Conservation (phyloP, 805 yeast genomes). For the Candida wancherniae region DNA sequence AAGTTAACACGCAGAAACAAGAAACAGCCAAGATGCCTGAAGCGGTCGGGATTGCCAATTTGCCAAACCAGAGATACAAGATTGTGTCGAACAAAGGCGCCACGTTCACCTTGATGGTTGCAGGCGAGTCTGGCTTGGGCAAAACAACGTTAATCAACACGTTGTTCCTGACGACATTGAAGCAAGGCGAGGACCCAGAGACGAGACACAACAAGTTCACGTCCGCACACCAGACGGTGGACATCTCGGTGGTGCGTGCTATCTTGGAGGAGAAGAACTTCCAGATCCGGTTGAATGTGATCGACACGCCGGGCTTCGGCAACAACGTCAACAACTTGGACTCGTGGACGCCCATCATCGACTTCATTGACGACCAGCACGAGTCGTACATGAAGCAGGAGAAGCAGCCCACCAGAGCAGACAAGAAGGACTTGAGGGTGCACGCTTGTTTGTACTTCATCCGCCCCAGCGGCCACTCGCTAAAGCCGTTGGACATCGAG, state of each 20-base stretch:
- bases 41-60: conserved; percentile 64
- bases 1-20: neutral
- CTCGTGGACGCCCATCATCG: conserved; percentile 82
- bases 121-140: conserved; percentile 90
- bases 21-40: conserved; percentile 36
- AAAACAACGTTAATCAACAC: conserved; percentile 90
- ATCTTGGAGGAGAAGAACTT: conserved; percentile 80
- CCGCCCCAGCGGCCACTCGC: conserved; percentile 85
- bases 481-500: conserved; percentile 83
- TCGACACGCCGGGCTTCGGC: conserved; percentile 94
- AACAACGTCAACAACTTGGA: conserved; percentile 81
- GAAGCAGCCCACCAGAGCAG: conserved; percentile 75
- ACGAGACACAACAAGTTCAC: conserved; percentile 56
- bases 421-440: conserved; percentile 75
- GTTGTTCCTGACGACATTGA: conserved; percentile 68
- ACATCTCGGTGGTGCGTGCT: conserved; percentile 75
- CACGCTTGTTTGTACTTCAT: conserved; percentile 88
- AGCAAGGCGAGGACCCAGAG: conserved; percentile 51
- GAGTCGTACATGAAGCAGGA: conserved; percentile 86
- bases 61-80: conserved; percentile 75
- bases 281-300: conserved; percentile 67
- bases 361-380: conserved; percentile 89
- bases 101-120: conserved; percentile 74
- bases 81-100: conserved; percentile 73
- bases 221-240: conserved; percentile 59